Base-by-base conservation (phyloP, 805 yeast species). In the Grigorovia transvaalensis region DNA sequence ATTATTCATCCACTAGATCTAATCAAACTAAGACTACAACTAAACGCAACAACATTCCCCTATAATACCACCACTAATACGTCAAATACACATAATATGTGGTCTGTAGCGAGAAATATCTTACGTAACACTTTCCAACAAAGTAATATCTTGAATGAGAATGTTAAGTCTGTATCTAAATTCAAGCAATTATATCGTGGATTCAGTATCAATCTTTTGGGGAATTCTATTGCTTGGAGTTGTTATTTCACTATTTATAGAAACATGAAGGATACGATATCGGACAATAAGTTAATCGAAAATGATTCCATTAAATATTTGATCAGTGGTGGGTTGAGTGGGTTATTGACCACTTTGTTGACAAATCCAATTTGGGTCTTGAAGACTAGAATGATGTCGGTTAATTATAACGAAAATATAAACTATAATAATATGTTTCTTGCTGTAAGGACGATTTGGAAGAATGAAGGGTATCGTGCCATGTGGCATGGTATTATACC, bases 291-390 rank as follows among this genome's bases (percentile, higher is more conserved):
- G 8, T 17, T 13, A 9, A 43, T 42, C 12, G 13, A 41, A 13
- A 45, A 44, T 19, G 30, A 40, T 7, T 68, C 81, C 8, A 64
- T 68, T 51, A 73, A 75, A 54, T 80, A 80, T 65, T 59, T 84
- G 30, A 50, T 69, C 3, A 69, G 84, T 47, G 85, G 89, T 1
- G 75, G 81, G 47, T 56, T 74, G 1, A 89, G 97, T 0, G 99
- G 99, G 0, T 61, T 81, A 44, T 60, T 81, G 5, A 88, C 96
- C 0, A 78, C 95, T 0, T 51, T 88, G 0, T 44, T 86, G 15
- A 90, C 99, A 0, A 93, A 89, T 63, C 99, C 99, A 0, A 77
- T 91, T 11, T 91, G 99, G 99, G 96, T 93, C 1, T 66, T 93
- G 18, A 93, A 93, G 67, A 93, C 99, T 0, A 74, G 98, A 55